phyloP scores from a whole-genome alignment of 371 early-diverging fungal species.

The Haplosporangium sp. region DNA sequence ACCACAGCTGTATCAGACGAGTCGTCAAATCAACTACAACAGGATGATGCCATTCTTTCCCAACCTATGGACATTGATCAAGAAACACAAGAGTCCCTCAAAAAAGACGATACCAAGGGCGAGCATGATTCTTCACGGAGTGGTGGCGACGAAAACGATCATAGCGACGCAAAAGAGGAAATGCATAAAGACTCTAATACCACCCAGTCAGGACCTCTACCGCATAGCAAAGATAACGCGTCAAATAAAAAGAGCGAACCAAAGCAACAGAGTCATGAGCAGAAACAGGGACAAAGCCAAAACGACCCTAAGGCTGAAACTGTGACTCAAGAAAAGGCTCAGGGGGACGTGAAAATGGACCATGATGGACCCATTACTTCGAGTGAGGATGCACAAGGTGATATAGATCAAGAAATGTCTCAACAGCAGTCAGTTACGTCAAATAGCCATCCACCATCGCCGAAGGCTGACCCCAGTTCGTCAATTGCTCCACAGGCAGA shows the following conservation, averaged over 20 bases:
- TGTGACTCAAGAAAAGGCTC: too few relatives aligned
- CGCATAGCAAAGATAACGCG: background rate
- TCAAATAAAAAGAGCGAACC: background rate
- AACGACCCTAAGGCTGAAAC: too few relatives aligned
- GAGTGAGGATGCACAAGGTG: background rate
- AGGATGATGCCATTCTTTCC: background rate
- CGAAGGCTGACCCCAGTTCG: too few relatives aligned
- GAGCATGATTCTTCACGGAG: background rate
- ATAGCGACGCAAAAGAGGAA: too few relatives aligned
- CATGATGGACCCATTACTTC: too few relatives aligned
- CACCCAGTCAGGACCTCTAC: too few relatives aligned
- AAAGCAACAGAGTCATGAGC: background rate
- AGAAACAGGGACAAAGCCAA: too few relatives aligned
- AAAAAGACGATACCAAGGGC: background rate
- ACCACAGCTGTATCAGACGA: conserved; percentile 16
- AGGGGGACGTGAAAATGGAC: too few relatives aligned
- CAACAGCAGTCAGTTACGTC: background rate
- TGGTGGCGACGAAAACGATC: too few relatives aligned
- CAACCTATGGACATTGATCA: conserved; percentile 28
- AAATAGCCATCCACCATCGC: too few relatives aligned
- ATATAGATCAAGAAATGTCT: conserved; percentile 13
- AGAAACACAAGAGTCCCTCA: background rate
- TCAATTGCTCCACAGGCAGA: background rate
- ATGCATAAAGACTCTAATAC: too few relatives aligned
- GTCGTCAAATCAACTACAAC: background rate